Base-by-base conservation (phyloP, 208 protist species). In the Naegleria lovaniensis region DNA sequence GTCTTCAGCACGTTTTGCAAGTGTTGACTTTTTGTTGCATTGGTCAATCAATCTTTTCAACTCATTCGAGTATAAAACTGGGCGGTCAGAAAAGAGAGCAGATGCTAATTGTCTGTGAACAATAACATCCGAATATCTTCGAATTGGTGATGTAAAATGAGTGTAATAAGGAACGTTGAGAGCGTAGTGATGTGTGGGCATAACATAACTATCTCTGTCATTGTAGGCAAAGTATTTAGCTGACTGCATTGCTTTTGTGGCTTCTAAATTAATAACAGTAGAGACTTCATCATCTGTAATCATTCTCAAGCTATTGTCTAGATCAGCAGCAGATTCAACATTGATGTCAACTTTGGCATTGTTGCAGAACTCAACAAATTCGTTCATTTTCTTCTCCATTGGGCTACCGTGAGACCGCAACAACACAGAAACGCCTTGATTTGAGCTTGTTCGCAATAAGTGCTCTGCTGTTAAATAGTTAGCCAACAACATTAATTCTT, bases 401-500 rank as follows among this genome's bases (percentile, higher is more conserved):
- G 83, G 83, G 48, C 39, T 48, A 33, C 16, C 16, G 48, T 85
- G 83, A 33, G 33, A 40, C 15, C 83, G 83, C 0, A 85, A 29
- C 25, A 85, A 40, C 11, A 48, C 40, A 29, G 40, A 13, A 36
- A 33, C 9, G 40, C 33, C 29, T 39, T 36, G 16, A 85, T 33
- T 43, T 6, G 39, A 36, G 9, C 25, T 36, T 36, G 67, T 36
- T 85, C 25, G n/a, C 38, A 85, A 85, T 48, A 48, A 33, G 9
- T 33, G 16, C 48, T 39, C 83, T 36, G 97, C 96, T 2, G 96
- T 95, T 19, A 95, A 93, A 39, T 91, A 90, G 92, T 98, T 98
- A 3, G 96, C 96, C 13, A 97, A 92, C 16, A 98, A 90, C 97
- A 98, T 98, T 85, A 97, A 96, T 93, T 98, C 96, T 91, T 98